Evolutionary conservation across 1,139 yeast genomes (phyloP).

Genomic region (Candida frijolesensis): DNA sequence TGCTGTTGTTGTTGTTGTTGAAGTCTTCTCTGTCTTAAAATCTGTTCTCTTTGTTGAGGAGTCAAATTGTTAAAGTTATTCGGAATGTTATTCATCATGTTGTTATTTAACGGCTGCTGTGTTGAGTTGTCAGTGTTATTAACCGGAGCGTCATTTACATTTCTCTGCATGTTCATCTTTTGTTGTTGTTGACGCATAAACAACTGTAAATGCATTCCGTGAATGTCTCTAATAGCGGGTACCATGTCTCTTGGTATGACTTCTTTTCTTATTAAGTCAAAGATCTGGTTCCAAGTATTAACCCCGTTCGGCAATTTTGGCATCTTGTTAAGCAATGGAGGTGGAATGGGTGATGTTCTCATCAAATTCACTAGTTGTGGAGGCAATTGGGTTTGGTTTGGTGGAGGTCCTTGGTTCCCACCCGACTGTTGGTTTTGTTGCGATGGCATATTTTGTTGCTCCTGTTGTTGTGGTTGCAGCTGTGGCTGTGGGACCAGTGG

Average conservation of each 20-base stretch:
- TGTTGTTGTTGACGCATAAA: conserved; percentile 39
- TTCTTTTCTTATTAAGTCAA: conserved; percentile 65
- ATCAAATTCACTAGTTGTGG: conserved; percentile 33
- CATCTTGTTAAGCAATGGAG: conserved; percentile 64
- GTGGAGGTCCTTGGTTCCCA: conserved; percentile 1
- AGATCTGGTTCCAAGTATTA: conserved; percentile 81
- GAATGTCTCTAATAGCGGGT: conserved; percentile 61
- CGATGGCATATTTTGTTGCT: conserved; percentile 2
- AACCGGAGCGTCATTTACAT: conserved; percentile 9
- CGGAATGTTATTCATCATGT: conserved; percentile 8
- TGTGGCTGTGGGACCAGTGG: conserved; percentile 47
- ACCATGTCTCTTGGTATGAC: conserved; percentile 56
- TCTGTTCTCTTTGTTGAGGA: conserved; percentile 41
- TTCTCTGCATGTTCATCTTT: conserved; percentile 20
- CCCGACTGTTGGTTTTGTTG: conserved; percentile 10
- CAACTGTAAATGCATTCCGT: conserved; percentile 53
- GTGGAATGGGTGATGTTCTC: conserved; percentile 69
- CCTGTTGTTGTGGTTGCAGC: conserved; percentile 30
- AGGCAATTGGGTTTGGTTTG: conserved; percentile 10
- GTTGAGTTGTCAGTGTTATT: conserved; percentile 7
- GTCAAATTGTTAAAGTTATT: conserved; percentile 26
- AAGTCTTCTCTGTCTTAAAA: conserved; percentile 29
- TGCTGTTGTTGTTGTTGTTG: conserved; percentile 20
- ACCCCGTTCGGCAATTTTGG: conserved; percentile 84
- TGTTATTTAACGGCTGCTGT: conserved; percentile 2